A percentile compares a stretch with the other conserved stretches of the same genome.
Conservation (phyloP, 2,329 filamentous ascomycete species). For the Phaeosphaeriaceae sp. region DNA sequence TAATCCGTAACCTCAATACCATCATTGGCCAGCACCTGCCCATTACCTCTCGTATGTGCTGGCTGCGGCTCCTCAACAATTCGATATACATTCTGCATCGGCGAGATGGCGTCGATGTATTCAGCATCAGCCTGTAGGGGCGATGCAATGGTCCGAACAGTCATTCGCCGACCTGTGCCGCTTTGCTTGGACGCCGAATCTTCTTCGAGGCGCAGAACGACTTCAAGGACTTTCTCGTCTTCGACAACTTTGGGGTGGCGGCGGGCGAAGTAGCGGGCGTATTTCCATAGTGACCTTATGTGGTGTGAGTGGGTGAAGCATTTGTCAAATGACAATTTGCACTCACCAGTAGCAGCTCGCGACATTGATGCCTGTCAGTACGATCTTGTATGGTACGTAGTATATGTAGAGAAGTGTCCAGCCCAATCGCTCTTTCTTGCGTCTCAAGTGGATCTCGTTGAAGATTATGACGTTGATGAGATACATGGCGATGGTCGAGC, state of each 20-base stretch:
- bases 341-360: slow-evolving; percentile 45
- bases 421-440: slow-evolving; percentile 53
- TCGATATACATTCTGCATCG: neutral
- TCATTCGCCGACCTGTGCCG: slow-evolving; percentile 29
- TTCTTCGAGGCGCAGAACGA: slow-evolving; percentile 35
- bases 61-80: neutral
- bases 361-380: slow-evolving; percentile 55
- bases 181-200: slow-evolving; percentile 8
- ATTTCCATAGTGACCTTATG: slow-evolving; percentile 18
- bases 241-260: slow-evolving; percentile 56
- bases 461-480: slow-evolving; percentile 55
- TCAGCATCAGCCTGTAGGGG: neutral
- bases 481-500: slow-evolving; percentile 52
- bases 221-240: slow-evolving; percentile 52
- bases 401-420: slow-evolving; percentile 50
- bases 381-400: slow-evolving; percentile 54
- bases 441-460: slow-evolving; percentile 57
- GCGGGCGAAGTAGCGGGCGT: slow-evolving; percentile 56
- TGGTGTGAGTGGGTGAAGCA: too few relatives aligned
- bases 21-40: neutral
- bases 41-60: neutral
- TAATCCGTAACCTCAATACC: neutral
- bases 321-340: slow-evolving; percentile 45
- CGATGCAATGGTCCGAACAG: slow-evolving; percentile 22
- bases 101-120: neutral